These are phyloP conservation scores for Leccinum longicurvipes DNA, from an alignment of 768 basidiomycete species.

Conservation along the genomic window DNA sequence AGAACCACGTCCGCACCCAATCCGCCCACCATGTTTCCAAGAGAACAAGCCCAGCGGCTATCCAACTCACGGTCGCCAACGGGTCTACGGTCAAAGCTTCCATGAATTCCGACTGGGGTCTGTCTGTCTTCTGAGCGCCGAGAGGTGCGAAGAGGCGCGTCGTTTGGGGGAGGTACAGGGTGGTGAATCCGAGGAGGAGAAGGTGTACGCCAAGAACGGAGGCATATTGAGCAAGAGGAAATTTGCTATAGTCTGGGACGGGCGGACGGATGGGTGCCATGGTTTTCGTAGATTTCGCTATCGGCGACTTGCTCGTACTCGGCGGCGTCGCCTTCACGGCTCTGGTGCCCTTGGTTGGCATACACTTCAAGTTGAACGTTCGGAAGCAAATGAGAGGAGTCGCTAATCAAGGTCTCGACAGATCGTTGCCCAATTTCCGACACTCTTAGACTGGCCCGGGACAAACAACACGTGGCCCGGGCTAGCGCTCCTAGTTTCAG, in stretches of 20 bases:
- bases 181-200: slow-evolving; percentile 60
- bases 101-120: slow-evolving; percentile 70
- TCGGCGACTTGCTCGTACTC: neutral
- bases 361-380: neutral
- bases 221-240: slow-evolving; percentile 58
- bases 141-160: slow-evolving; percentile 42
- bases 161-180: slow-evolving; percentile 69
- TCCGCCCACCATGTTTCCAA: slow-evolving; percentile 72
- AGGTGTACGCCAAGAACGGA: slow-evolving; percentile 68
- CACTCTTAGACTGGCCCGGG: neutral
- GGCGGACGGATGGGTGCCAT: neutral
- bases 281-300: neutral
- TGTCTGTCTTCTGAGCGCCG: slow-evolving; percentile 40
- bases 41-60: slow-evolving; percentile 50
- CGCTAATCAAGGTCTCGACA: neutral
- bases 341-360: slow-evolving; percentile 3
- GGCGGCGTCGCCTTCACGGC: neutral
- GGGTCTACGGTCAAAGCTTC: slow-evolving; percentile 63
- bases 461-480: no score
- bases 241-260: slow-evolving; percentile 16
- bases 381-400: neutral
- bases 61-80: slow-evolving; percentile 52
- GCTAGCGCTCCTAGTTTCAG: no score
- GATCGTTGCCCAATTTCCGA: neutral
- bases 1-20: slow-evolving; percentile 60